Percentiles rank a stretch among this genome's conserved stretches.
Conservation (phyloP, 1,284 basidiomycete genomes). For the Athelia psychrophila region DNA sequence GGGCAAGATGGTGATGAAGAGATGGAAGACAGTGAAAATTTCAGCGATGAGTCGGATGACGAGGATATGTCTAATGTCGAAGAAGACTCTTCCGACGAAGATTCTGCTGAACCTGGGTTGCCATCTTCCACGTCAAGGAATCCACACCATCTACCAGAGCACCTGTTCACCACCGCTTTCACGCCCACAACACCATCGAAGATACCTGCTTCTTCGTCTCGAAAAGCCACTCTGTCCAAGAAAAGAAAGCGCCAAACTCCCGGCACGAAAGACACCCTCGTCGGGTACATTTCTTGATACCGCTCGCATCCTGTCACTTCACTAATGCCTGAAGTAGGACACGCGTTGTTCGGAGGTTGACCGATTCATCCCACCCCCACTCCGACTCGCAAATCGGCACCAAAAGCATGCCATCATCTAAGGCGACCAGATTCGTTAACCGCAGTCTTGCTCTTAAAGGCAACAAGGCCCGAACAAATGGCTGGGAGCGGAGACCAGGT, state of each 20-base stretch:
- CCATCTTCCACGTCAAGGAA: constrained; percentile 8
- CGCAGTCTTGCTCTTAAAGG: constrained; percentile 29
- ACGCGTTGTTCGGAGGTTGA: constrained; percentile 29
- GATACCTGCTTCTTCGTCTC: constrained; percentile 8
- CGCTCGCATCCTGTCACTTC: constrained; percentile 19
- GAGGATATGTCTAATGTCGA: constrained; percentile 14
- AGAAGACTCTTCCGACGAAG: constrained; percentile 7
- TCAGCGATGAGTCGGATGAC: constrained; percentile 14
- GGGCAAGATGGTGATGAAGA: constrained; percentile 9
- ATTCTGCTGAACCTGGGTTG: constrained; percentile 13
- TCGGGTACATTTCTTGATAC: constrained; percentile 23
- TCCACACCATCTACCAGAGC: constrained; percentile 43
- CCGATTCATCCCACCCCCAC: constrained; percentile 13
- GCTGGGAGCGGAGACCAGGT: constrained; percentile 46
- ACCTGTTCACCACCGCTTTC: constrained; percentile 47
- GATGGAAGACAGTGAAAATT: constrained; percentile 6
- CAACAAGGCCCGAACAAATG: constrained; percentile 27
- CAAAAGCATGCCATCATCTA: constrained; percentile 23
- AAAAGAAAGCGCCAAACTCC: constrained; percentile 14
- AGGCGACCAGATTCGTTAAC: constrained; percentile 23
- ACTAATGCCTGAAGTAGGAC: constrained; percentile 17
- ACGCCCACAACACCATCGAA: constrained; percentile 16
- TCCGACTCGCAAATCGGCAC: constrained; percentile 17
- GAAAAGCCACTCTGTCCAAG: constrained; percentile 16
- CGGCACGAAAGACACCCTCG: constrained; percentile 15